These are phyloP conservation scores for Drosera spatulata DNA, from an alignment of 179 eudicot species.

Conservation along the genomic window DNA sequence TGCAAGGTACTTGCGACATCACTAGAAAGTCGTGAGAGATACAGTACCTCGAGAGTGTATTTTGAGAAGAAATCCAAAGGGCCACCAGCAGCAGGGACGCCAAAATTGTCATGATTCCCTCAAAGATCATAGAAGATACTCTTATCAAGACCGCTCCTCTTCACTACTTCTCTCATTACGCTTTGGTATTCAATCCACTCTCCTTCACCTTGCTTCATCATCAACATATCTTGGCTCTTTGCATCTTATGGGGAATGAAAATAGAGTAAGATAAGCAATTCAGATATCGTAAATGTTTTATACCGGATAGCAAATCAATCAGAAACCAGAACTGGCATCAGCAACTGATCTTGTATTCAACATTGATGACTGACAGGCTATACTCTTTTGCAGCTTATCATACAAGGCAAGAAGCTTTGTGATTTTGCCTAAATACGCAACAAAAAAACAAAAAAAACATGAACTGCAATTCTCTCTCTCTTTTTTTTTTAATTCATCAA, in stretches of 20 bases:
- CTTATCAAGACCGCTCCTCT: slow-evolving; percentile 69
- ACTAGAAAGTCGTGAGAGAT: neutral
- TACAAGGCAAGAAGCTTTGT: too few species aligned
- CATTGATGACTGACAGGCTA: too few species aligned
- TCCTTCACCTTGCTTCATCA: slow-evolving; percentile 71
- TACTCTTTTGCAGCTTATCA: too few species aligned
- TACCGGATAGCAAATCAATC: too few species aligned
- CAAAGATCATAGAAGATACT: slow-evolving; percentile 68
- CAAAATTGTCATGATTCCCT: slow-evolving; percentile 95
- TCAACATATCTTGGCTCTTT: slow-evolving; percentile 79
- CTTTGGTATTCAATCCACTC: slow-evolving; percentile 84
- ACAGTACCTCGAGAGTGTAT: slow-evolving; percentile 64
- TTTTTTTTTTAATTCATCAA: too few species aligned
- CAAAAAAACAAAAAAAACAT: too few species aligned
- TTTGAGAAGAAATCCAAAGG: slow-evolving; percentile 63
- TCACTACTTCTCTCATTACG: slow-evolving; percentile 60
- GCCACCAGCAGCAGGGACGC: slow-evolving; percentile 57
- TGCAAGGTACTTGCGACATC: too few species aligned
- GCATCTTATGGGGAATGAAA: slow-evolving; percentile 41
- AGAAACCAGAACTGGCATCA: too few species aligned
- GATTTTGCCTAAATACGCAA: too few species aligned
- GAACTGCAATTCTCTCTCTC: too few species aligned
- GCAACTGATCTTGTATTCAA: too few species aligned
- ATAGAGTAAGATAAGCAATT: neutral
- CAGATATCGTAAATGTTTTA: too few species aligned